Evolutionary conservation across 2,329 filamentous ascomycete species (phyloP).

Genomic region (Nemania sp.): DNA sequence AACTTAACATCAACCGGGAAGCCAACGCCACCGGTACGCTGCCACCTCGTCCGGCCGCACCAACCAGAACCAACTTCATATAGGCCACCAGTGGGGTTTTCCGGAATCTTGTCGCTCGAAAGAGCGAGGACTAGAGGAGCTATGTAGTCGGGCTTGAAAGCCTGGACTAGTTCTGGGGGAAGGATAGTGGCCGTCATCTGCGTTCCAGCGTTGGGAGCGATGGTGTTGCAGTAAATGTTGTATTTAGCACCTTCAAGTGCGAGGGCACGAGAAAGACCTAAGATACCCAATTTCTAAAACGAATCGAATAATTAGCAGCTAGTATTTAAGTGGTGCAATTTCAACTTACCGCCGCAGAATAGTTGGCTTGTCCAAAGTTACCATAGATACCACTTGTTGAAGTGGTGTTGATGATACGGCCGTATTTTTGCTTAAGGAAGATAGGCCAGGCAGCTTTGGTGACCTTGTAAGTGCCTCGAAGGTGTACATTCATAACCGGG

Average conservation of each 20-base stretch:
- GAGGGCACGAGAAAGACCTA: constrained; percentile 93
- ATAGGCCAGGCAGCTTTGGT: constrained; percentile 98
- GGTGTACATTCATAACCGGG: constrained; percentile 89
- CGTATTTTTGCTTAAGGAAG: constrained; percentile 98
- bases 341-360: constrained; percentile 81
- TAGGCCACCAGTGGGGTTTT: constrained; percentile 84
- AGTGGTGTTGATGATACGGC: constrained; percentile 95
- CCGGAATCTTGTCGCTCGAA: constrained; percentile 84
- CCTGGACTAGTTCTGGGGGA: constrained; percentile 97
- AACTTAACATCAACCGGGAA: constrained; percentile 89
- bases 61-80: constrained; percentile 97
- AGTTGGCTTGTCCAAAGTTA: constrained; percentile 99
- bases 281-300: constrained; percentile 91
- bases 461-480: constrained; percentile 94
- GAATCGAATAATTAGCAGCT: constrained; percentile 39
- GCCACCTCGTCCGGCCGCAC: constrained; percentile 93
- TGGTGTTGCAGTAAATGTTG: constrained; percentile 98
- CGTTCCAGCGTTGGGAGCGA: constrained; percentile 96
- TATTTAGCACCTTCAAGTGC: constrained; percentile 95
- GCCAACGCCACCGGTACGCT: constrained; percentile 86
- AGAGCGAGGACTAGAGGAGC: constrained; percentile 91
- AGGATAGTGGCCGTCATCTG: constrained; percentile 94
- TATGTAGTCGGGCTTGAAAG: constrained; percentile 99
- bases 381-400: constrained; percentile 98
- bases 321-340: constrained; percentile 22